These are phyloP conservation scores for Thalassiosira pacifica DNA, from an alignment of 352 stramenopile genomes.

Conservation along the genomic window DNA sequence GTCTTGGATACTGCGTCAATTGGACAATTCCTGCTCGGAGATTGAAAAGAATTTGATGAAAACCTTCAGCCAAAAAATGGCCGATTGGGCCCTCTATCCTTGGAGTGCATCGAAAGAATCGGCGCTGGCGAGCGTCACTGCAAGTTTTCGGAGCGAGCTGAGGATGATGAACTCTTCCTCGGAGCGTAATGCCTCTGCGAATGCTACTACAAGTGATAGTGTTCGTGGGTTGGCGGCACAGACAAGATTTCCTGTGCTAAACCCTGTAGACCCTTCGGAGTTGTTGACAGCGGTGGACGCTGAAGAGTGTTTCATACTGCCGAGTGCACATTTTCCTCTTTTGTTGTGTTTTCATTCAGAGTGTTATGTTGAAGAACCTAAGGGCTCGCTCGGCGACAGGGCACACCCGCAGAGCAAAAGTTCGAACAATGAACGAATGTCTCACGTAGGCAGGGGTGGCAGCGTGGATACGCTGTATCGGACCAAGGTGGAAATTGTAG, in stretches of 20 bases:
- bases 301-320: conserved; percentile 83
- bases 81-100: conserved; percentile 77
- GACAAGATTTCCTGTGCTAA: conserved; percentile 67
- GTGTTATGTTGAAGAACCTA: not conserved
- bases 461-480: conserved; percentile 67
- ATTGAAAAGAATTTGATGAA: conserved; percentile 81
- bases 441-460: conserved; percentile 10
- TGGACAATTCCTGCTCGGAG: conserved; percentile 73
- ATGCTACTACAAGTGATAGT: not conserved
- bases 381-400: not conserved
- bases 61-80: conserved; percentile 81
- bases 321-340: conserved; percentile 85
- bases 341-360: conserved; percentile 81
- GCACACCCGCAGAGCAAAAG: conserved; percentile 1
- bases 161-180: conserved; percentile 43
- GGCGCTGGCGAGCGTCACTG: conserved; percentile 73
- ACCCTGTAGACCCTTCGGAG: conserved; percentile 79
- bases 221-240: not conserved
- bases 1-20: conserved; percentile 63
- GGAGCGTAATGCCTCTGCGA: not conserved
- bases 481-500: conserved; percentile 78
- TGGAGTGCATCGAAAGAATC: conserved; percentile 81
- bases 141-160: conserved; percentile 71
- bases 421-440: not conserved
- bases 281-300: conserved; percentile 70